phyloP scores from a whole-genome alignment of 805 yeast species.

The Kazachstania taianensis region DNA sequence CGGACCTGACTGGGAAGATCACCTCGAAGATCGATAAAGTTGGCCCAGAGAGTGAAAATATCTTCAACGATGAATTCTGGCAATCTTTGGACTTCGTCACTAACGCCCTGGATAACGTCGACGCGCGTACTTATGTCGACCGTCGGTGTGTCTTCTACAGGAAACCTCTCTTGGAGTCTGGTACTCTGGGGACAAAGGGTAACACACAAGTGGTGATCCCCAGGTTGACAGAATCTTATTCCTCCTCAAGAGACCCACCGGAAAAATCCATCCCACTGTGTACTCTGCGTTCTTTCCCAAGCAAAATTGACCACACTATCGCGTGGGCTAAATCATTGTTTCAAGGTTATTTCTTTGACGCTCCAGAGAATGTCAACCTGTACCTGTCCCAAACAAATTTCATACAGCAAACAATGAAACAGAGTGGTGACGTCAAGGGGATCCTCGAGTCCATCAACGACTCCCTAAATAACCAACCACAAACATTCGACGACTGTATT shows the following conservation, averaged over 20 bases:
- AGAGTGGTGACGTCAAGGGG: conserved; percentile 83
- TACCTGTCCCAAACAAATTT: conserved; percentile 87
- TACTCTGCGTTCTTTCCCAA: conserved; percentile 94
- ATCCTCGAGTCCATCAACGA: conserved; percentile 71
- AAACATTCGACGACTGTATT: conserved; percentile 85
- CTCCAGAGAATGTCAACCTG: conserved; percentile 88
- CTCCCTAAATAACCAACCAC: conserved; percentile 72
- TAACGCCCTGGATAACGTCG: conserved; percentile 94
- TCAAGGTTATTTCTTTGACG: conserved; percentile 81
- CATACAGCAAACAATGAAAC: conserved; percentile 84
- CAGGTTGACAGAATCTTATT: conserved; percentile 85
- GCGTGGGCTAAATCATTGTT: conserved; percentile 97
- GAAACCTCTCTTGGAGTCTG: conserved; percentile 88
- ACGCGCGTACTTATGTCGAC: conserved; percentile 95
- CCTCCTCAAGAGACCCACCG: conserved; percentile 96
- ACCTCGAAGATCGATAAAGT: conserved; percentile 76
- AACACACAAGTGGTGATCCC: conserved; percentile 96
- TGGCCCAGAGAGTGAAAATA: conserved; percentile 83
- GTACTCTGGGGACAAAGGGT: conserved; percentile 97
- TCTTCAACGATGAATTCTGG: conserved; percentile 86
- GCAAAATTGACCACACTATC: conserved; percentile 95
- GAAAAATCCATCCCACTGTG: conserved; percentile 96
- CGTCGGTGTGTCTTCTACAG: conserved; percentile 89
- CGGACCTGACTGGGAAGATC: conserved; percentile 69
- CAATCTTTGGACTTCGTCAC: conserved; percentile 74